A percentile compares a stretch with the other conserved stretches of the same genome.
phyloP scores from a whole-genome alignment of 176 grass and related monocot genomes.

The Sorghum bicolor region DNA sequence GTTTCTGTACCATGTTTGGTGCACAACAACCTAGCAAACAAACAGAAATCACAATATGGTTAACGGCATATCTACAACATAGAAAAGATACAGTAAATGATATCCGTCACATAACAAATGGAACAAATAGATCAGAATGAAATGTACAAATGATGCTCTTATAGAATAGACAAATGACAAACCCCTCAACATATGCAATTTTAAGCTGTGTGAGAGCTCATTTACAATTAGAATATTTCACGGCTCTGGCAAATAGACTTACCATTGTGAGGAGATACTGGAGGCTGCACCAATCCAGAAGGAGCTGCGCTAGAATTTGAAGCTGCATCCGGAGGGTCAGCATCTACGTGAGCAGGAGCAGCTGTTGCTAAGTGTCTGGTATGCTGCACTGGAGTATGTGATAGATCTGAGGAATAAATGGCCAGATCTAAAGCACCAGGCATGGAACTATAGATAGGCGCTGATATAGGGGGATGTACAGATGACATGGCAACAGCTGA shows the following conservation, averaged over 20 bases:
- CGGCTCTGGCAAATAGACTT: conserved; percentile 23
- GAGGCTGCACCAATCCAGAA: conserved; percentile 58
- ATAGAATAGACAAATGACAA: background rate
- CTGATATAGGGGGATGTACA: conserved; percentile 33
- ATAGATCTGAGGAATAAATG: conserved; percentile 38
- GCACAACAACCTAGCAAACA: conserved; percentile 70
- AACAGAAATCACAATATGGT: background rate
- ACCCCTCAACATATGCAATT: background rate
- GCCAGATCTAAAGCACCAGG: conserved; percentile 22
- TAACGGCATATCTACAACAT: background rate
- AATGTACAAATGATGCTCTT: background rate
- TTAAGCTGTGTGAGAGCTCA: conserved; percentile 3
- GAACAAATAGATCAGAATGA: background rate
- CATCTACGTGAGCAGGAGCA: conserved; percentile 45
- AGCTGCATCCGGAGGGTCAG: conserved; percentile 45
- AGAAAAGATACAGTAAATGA: background rate
- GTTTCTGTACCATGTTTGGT: conserved; percentile 78
- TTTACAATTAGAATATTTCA: conserved; percentile 14
- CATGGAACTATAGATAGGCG: conserved; percentile 40
- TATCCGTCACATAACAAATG: background rate
- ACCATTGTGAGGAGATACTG: conserved; percentile 65
- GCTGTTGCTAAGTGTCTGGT: conserved; percentile 26
- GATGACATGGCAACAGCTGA: conserved; percentile 32
- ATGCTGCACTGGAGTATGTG: conserved; percentile 25
- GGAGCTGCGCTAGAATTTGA: conserved; percentile 63